Evolutionary conservation across 2,329 filamentous ascomycete genomes (phyloP).

Genomic region (Stagonosporopsis tanaceti): DNA sequence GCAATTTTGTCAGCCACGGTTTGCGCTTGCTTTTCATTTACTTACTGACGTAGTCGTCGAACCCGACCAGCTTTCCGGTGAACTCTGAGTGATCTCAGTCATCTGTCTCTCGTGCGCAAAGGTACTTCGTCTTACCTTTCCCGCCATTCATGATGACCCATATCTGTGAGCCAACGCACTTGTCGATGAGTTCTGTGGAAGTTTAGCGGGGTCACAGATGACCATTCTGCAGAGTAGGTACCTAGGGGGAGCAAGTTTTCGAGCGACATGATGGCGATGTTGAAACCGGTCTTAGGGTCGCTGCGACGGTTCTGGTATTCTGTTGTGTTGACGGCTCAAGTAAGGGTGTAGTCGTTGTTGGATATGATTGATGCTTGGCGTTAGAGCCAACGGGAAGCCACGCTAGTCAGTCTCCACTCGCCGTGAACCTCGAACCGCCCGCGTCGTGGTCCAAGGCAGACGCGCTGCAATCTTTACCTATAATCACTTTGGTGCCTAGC

Average conservation of each 20-base stretch:
- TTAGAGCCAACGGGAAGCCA: constrained; percentile 14
- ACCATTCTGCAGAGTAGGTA: constrained; percentile 10
- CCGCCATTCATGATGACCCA: constrained; percentile 99
- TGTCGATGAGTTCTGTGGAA: constrained; percentile 91
- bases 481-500: constrained; percentile 37
- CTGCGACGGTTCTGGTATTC: constrained; percentile 1
- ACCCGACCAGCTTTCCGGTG: constrained; percentile 90
- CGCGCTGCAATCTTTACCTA: constrained; percentile 16
- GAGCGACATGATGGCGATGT: constrained; percentile 31
- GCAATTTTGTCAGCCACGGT: constrained; percentile 17
- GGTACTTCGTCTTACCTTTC: constrained; percentile 70
- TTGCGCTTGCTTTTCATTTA: constrained; percentile 49
- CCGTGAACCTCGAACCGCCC: constrained; percentile 5
- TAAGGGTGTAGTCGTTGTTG: constrained; percentile 23
- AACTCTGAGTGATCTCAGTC: constrained; percentile 71
- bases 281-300: neutral
- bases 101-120: no score
- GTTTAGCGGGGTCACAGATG: constrained; percentile 25
- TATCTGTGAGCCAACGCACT: constrained; percentile 96
- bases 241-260: constrained; percentile 46
- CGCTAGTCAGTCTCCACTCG: constrained; percentile 27
- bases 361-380: constrained; percentile 31
- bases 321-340: constrained; percentile 11
- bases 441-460: constrained; percentile 32
- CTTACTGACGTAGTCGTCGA: constrained; percentile 99